phyloP scores from a whole-genome alignment of 306 rosid genomes.

The Gastrolobium villosum region DNA sequence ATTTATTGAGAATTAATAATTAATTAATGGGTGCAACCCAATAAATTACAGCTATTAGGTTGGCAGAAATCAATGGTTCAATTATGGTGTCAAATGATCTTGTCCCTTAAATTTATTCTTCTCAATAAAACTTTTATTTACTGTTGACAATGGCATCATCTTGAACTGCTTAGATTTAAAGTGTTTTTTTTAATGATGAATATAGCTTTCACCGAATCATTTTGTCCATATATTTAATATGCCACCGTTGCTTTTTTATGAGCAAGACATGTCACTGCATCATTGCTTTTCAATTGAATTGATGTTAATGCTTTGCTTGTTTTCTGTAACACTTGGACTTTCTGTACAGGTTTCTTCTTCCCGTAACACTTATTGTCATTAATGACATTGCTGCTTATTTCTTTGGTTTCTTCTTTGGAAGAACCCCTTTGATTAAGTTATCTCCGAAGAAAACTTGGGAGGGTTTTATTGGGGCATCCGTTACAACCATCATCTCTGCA shows the following conservation, averaged over 20 bases:
- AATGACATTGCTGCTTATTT: conserved; percentile 96
- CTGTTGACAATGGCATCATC: background rate
- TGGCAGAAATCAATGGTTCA: too few relatives aligned
- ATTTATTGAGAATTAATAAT: too few relatives aligned
- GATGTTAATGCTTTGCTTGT: conserved; percentile 32
- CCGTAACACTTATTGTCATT: conserved; percentile 92
- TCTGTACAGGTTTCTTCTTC: conserved; percentile 96
- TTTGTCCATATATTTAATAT: conserved; percentile 25
- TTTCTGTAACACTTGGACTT: conserved; percentile 44
- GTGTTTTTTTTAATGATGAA: background rate
- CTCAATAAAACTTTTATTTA: background rate
- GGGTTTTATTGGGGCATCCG: conserved; percentile 99
- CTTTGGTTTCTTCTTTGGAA: conserved; percentile 95
- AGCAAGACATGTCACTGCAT: background rate
- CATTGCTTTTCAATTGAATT: conserved; percentile 36
- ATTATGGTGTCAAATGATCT: too few relatives aligned
- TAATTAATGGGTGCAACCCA: too few relatives aligned
- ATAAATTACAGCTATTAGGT: too few relatives aligned
- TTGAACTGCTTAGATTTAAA: conserved; percentile 8
- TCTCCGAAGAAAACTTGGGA: conserved; percentile 99
- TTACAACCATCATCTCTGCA: conserved; percentile 93
- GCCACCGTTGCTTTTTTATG: background rate
- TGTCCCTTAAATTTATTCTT: background rate
- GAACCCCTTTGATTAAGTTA: conserved; percentile 95
- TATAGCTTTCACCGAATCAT: background rate